Percentiles rank a stretch among this genome's conserved stretches.
phyloP scores from a whole-genome alignment of 2,329 filamentous ascomycete genomes.

The Aspergillus sp. region DNA sequence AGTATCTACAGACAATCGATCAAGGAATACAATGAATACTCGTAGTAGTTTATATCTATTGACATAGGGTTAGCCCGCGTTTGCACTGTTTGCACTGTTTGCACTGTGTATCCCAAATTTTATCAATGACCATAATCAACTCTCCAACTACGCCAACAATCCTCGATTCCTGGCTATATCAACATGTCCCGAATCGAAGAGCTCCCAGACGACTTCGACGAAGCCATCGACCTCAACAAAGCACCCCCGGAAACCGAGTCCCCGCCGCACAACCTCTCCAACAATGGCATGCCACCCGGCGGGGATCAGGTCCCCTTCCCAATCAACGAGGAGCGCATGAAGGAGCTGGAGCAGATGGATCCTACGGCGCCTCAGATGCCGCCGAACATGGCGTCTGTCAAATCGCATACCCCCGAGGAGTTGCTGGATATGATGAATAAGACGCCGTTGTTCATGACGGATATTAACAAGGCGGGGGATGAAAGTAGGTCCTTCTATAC shows the following conservation, averaged over 20 bases:
- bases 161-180: not conserved
- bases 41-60: not conserved
- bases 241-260: slow-evolving; percentile 11
- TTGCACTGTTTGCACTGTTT: slow-evolving; percentile 11
- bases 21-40: too few species aligned
- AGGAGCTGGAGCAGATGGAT: slow-evolving; percentile 21
- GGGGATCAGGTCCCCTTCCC: slow-evolving; percentile 31
- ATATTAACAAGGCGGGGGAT: slow-evolving; percentile 57
- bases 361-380: slow-evolving; percentile 42
- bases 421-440: slow-evolving; percentile 58
- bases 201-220: slow-evolving; percentile 44
- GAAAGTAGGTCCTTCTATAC: slow-evolving; percentile 33
- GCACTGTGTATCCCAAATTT: not conserved
- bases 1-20: too few species aligned
- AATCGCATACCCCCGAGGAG: slow-evolving; percentile 51
- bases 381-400: slow-evolving; percentile 50
- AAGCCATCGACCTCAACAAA: slow-evolving; percentile 37
- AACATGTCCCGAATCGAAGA: slow-evolving; percentile 47
- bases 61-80: slow-evolving; percentile 11
- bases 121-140: not conserved
- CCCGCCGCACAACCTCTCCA: slow-evolving; percentile 4
- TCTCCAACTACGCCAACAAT: not conserved
- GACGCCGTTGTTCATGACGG: slow-evolving; percentile 90
- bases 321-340: slow-evolving; percentile 29
- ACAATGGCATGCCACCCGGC: slow-evolving; percentile 9